Conservation (phyloP, 306 rosid species). For the Trichosanthes truncata region DNA sequence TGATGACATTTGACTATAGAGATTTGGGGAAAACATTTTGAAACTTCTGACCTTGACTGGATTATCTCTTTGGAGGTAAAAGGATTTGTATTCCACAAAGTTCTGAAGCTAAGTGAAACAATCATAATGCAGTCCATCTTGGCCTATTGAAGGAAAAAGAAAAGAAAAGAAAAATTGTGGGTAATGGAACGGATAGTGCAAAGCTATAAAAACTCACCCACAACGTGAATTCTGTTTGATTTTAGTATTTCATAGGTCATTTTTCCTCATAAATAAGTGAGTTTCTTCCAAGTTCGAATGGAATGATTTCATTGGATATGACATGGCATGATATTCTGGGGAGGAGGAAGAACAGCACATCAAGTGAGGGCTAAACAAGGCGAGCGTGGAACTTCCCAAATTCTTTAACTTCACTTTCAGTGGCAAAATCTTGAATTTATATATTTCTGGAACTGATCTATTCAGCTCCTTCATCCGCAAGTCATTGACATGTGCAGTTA, state of each 20-base stretch:
- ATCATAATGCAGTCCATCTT: background rate
- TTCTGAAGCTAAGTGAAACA: background rate
- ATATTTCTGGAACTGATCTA: background rate
- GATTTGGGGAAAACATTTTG: background rate
- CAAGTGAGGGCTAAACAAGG: background rate
- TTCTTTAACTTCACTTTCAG: background rate
- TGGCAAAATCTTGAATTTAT: background rate
- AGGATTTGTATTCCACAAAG: background rate
- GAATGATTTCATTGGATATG: background rate
- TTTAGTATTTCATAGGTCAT: background rate
- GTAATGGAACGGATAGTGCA: background rate
- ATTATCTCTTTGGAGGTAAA: background rate
- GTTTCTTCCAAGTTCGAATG: background rate
- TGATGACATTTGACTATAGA: too few species aligned
- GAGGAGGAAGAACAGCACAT: background rate
- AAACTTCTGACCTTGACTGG: background rate
- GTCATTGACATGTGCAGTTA: background rate
- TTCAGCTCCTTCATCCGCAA: background rate
- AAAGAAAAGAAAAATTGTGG: background rate
- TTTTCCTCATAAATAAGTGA: background rate
- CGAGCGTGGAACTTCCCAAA: background rate
- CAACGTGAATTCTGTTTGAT: background rate
- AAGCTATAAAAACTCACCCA: background rate
- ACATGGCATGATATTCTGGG: background rate
- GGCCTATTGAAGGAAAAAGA: background rate